Conservation (phyloP, 169 alveolate species). For the Theileria orientalis region DNA sequence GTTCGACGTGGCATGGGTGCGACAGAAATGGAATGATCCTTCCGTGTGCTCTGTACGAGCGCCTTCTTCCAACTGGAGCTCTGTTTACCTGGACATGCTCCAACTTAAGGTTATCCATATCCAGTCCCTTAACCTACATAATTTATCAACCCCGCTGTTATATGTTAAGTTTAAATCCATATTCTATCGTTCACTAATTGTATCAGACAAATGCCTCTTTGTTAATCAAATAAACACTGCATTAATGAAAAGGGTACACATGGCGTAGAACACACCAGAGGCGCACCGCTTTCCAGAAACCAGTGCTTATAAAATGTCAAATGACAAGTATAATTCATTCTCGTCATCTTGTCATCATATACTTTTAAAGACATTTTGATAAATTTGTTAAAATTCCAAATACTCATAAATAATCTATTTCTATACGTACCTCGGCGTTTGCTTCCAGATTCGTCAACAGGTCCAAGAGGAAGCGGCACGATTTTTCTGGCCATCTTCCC, state of each 20-base stretch:
- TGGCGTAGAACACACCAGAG: conserved; percentile 69
- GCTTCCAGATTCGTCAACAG: conserved; percentile 91
- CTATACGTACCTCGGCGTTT: conserved; percentile 93
- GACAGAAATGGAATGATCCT: conserved; percentile 92
- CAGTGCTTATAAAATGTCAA: conserved; percentile 49
- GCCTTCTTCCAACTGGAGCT: conserved; percentile 96
- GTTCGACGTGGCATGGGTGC: conserved; percentile 87
- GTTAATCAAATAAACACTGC: conserved; percentile 68
- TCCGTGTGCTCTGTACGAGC: conserved; percentile 99
- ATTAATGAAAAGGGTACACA: conserved; percentile 39
- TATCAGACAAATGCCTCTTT: conserved; percentile 80
- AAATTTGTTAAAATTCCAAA: background rate
- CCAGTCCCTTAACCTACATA: conserved; percentile 87
- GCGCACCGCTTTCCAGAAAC: conserved; percentile 30
- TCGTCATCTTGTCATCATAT: conserved; percentile 60
- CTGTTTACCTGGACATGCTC: conserved; percentile 92
- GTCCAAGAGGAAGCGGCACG: conserved; percentile 88
- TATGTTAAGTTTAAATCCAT: background rate
- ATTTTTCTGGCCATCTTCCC: conserved; percentile 98
- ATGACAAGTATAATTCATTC: conserved; percentile 45
- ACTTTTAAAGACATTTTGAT: background rate
- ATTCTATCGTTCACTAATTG: background rate
- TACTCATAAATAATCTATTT: background rate
- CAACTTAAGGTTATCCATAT: conserved; percentile 85
- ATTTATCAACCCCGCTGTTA: background rate